Evolutionary conservation across 768 basidiomycete species (phyloP), one percentile per base, ranked within the genome.

Genomic region (Termitomyces sp.): DNA sequence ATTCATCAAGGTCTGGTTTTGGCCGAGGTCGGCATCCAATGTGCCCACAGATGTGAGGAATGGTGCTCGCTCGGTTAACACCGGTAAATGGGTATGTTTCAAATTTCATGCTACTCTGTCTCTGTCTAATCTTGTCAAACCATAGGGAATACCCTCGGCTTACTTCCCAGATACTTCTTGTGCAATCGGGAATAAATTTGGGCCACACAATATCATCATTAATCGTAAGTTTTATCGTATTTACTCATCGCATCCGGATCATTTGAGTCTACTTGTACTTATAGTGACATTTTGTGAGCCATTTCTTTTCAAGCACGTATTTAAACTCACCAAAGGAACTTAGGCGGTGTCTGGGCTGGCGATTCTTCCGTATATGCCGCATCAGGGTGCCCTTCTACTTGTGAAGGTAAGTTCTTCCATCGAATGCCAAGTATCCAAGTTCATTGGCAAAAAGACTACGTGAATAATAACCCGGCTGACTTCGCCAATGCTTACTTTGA

Each of bases 401-500:
- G 85, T 63, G 72, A 71, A 38, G 73, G 85, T 84, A 58, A 66
- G 82, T 75, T 30, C 33, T 18, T 46, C 12, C 49, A 36, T 18
- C 12, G 23, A 51, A 3, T 52, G 53, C 38, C n/a, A 6, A 26
- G 32, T 10, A 12, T 40, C 33, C 2, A 7, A 16, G 51, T 36
- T 35, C 54, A 50, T 46, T 44, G 13, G n/a, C 50, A 57, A 13
- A 59, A 18, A 88, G 86, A 82, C 61, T 87, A 74, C 63, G 87
- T 88, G 63, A 79, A 84, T 73, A 79, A 80, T 60, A 86, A 89
- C 65, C 90, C 90, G 1, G 69, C 71, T 3, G 86, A 85, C 12
- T 91, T 91, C 72, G 62, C 64, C 10, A 74, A 87, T 35, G 88
- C 91, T 0, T 91, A 84, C 75, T 92, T 89, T 73, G 82, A 89